Percentiles rank a stretch among this genome's conserved stretches.
phyloP scores from a whole-genome alignment of 2,329 filamentous ascomycete genomes.

The Alternaria sp. region DNA sequence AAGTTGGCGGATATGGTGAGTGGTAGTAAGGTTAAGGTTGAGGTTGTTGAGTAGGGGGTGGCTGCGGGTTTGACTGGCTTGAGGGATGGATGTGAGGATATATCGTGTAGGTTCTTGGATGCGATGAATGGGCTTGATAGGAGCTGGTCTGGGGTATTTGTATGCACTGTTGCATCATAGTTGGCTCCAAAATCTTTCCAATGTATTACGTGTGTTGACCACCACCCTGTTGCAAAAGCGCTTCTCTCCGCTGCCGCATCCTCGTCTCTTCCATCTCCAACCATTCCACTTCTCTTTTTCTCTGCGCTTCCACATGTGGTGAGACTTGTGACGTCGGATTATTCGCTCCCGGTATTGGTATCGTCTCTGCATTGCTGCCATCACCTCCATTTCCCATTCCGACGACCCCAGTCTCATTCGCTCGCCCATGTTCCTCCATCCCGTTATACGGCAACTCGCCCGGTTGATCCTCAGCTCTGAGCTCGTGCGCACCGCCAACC shows the following conservation, averaged over 20 bases:
- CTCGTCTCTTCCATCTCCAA: constrained; percentile 14
- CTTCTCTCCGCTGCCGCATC: constrained; percentile 6
- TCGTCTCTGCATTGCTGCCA: not conserved
- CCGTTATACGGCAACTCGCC: not conserved
- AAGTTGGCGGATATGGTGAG: not conserved
- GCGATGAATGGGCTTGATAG: not conserved
- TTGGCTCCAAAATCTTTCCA: fast-evolving
- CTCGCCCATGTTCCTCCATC: not conserved
- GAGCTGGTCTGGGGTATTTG: fast-evolving
- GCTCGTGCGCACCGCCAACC: fast-evolving
- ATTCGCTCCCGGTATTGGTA: not conserved
- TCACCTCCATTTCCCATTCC: too few relatives aligned
- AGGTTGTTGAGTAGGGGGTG: not conserved
- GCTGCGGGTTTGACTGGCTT: fast-evolving
- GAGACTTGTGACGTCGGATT: not conserved
- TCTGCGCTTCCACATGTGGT: constrained; percentile 5
- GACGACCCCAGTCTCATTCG: not conserved
- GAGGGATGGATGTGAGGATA: fast-evolving
- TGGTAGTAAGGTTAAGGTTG: not conserved
- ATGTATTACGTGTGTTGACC: not conserved
- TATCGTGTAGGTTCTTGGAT: not conserved
- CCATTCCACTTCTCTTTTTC: constrained; percentile 11
- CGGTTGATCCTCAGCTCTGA: not conserved
- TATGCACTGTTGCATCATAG: not conserved
- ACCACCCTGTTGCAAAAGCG: not conserved